phyloP scores from a whole-genome alignment of 1,284 basidiomycete species.

The Mycena sp. region DNA sequence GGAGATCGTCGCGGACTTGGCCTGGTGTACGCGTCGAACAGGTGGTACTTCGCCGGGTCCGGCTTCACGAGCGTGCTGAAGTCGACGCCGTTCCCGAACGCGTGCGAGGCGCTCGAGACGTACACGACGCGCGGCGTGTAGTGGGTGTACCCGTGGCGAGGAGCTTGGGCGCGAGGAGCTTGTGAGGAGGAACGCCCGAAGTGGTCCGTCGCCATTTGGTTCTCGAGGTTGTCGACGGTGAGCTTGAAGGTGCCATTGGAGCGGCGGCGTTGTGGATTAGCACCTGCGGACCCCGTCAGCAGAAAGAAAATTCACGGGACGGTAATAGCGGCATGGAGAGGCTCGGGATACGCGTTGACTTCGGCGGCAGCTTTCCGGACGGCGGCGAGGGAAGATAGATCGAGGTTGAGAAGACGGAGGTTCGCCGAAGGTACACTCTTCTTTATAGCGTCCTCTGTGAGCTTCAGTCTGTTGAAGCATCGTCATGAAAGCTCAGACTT shows the following conservation, averaged over 20 bases:
- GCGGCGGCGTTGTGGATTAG: too few species aligned
- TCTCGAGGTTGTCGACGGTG: too few species aligned
- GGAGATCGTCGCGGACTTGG: constrained; percentile 4
- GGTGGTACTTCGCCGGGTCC: neutral
- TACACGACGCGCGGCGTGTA: neutral
- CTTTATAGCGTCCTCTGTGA: constrained; percentile 10
- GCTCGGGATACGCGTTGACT: constrained; percentile 11
- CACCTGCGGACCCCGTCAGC: too few species aligned
- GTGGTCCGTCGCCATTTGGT: too few species aligned
- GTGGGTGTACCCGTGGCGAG: neutral
- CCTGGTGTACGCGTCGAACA: neutral
- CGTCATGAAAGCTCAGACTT: neutral
- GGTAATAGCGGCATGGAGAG: constrained; percentile 20
- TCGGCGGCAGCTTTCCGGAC: constrained; percentile 18
- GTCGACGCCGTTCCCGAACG: neutral
- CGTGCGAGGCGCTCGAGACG: neutral
- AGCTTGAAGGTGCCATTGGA: too few species aligned
- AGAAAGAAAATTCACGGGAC: too few species aligned
- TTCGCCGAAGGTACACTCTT: constrained; percentile 9
- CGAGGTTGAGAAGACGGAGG: constrained; percentile 5
- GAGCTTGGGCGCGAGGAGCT: neutral
- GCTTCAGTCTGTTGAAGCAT: constrained; percentile 3
- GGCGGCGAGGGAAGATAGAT: constrained; percentile 18
- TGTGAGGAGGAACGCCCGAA: too few species aligned
- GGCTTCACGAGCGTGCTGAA: neutral